Evolutionary conservation across 768 basidiomycete species (phyloP).

Genomic region (Boletellus emodensis): DNA sequence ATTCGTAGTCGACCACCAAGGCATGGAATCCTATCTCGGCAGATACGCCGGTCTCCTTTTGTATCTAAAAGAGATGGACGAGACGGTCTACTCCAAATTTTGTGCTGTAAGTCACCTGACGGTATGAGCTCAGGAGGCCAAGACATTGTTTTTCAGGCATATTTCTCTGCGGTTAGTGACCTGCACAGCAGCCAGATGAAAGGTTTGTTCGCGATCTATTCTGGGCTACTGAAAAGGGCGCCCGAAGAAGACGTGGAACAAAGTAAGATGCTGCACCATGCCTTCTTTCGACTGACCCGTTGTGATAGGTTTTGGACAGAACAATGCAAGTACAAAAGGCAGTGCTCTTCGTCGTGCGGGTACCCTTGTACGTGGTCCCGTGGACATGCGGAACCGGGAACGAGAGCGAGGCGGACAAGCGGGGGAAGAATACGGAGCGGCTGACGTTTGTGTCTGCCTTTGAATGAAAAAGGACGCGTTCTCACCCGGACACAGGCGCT

Average conservation of each 20-base stretch:
- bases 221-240: slow-evolving; percentile 57
- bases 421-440: slow-evolving; percentile 61
- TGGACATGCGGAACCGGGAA: slow-evolving; percentile 45
- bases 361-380: slow-evolving; percentile 76
- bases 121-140: not conserved
- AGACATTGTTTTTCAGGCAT: slow-evolving; percentile 53
- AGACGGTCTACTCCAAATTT: slow-evolving; percentile 77
- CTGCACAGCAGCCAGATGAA: slow-evolving; percentile 81
- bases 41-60: slow-evolving; percentile 87
- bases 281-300: not conserved
- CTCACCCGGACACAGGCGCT: slow-evolving; percentile 53
- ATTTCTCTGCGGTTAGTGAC: slow-evolving; percentile 83
- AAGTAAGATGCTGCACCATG: slow-evolving; percentile 38
- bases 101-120: slow-evolving; percentile 67
- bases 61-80: slow-evolving; percentile 96
- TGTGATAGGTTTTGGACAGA: slow-evolving; percentile 41
- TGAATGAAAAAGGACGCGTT: not conserved
- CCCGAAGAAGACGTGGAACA: slow-evolving; percentile 73
- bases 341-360: slow-evolving; percentile 76
- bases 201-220: slow-evolving; percentile 57
- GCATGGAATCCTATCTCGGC: slow-evolving; percentile 79
- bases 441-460: slow-evolving; percentile 52
- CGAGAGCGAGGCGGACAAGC: slow-evolving; percentile 49
- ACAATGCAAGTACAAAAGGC: slow-evolving; percentile 37
- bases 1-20: slow-evolving; percentile 56